Evolutionary conservation across 306 rosid species (phyloP).

Genomic region (Acacia acuminata): DNA sequence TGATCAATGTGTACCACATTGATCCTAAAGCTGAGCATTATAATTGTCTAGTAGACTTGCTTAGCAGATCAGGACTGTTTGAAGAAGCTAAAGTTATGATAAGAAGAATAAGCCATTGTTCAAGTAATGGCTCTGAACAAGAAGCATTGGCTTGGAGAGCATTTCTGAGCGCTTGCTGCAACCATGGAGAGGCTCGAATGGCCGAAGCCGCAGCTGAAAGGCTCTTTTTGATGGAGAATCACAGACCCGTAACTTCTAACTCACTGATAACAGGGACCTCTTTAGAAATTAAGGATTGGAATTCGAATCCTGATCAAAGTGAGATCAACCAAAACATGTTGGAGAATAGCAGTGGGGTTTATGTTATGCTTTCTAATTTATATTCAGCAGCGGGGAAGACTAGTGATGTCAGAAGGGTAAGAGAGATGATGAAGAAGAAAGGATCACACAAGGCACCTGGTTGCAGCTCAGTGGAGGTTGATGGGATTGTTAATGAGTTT

Average conservation of each 20-base stretch:
- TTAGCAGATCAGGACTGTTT: conserved; percentile 63
- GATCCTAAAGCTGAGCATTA: conserved; percentile 70
- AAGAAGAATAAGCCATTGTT: conserved; percentile 35
- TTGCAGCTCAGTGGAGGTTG: conserved; percentile 71
- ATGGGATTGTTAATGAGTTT: too few species aligned
- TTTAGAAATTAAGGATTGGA: not conserved
- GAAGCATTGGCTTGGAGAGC: conserved; percentile 82
- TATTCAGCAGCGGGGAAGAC: conserved; percentile 57
- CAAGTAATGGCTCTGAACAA: conserved; percentile 48
- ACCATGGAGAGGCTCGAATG: conserved; percentile 55
- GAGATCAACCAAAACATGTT: not conserved
- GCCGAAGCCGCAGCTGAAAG: conserved; percentile 63
- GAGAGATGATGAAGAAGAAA: conserved; percentile 59
- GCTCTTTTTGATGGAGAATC: conserved; percentile 39
- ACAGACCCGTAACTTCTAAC: not conserved
- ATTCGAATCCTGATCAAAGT: not conserved
- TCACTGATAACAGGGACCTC: not conserved
- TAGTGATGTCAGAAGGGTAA: conserved; percentile 56
- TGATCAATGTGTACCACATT: conserved; percentile 50
- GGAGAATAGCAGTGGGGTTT: conserved; percentile 53
- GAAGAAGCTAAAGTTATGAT: conserved; percentile 63
- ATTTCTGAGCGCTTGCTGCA: conserved; percentile 74
- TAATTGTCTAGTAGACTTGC: conserved; percentile 67
- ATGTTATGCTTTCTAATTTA: conserved; percentile 70
- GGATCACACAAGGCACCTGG: conserved; percentile 69